Percentiles rank a stretch among this genome's conserved stretches.
Conservation (phyloP, 2,329 filamentous ascomycete species). For the Fusarium acutatum region DNA sequence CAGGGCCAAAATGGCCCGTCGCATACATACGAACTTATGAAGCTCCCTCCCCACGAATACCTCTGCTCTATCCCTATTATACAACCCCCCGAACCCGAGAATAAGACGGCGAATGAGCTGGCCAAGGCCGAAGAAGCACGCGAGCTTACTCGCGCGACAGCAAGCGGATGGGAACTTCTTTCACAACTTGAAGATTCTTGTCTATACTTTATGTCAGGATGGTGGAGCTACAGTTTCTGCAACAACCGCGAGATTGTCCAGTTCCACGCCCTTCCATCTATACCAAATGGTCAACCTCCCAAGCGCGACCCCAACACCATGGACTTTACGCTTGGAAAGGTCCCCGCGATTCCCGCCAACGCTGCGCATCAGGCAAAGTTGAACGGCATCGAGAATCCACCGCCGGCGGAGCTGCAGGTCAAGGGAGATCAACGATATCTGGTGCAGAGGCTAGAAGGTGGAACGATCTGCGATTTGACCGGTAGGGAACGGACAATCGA, state of each 20-base stretch:
- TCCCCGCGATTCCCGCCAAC: constrained; percentile 46
- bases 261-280: constrained; percentile 82
- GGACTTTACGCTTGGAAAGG: constrained; percentile 79
- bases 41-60: constrained; percentile 74
- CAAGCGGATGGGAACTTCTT: constrained; percentile 82
- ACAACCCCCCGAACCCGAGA: constrained; percentile 62
- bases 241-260: constrained; percentile 88
- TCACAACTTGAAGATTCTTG: constrained; percentile 82
- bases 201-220: constrained; percentile 83
- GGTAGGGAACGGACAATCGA: constrained; percentile 84
- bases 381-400: constrained; percentile 41
- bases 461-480: constrained; percentile 87
- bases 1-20: constrained; percentile 9
- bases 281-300: constrained; percentile 74
- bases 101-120: constrained; percentile 72
- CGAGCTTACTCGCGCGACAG: constrained; percentile 79
- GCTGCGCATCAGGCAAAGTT: constrained; percentile 37
- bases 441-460: constrained; percentile 80
- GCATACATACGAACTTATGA: constrained; percentile 77
- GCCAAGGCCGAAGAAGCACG: constrained; percentile 79
- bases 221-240: constrained; percentile 98
- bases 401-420: constrained; percentile 74
- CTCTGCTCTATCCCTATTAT: constrained; percentile 86
- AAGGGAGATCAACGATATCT: constrained; percentile 88
- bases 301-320: constrained; percentile 78